Conservation (phyloP, 2,329 filamentous ascomycete species). For the Hawksworthiomyces lignivorus region DNA sequence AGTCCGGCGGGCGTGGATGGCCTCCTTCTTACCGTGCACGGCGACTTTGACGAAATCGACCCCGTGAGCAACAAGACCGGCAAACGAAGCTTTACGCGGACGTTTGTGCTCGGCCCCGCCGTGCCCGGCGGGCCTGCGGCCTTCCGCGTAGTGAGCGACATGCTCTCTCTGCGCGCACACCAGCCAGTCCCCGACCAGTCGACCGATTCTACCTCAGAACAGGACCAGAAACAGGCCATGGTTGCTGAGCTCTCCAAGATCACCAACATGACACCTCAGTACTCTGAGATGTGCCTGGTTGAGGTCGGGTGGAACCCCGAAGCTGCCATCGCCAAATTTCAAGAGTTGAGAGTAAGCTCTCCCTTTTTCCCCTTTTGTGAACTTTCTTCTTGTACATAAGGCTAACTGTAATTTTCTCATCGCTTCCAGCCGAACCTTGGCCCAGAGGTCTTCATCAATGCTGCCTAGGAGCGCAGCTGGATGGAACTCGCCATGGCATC, state of each 20-base stretch:
- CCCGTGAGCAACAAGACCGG: slow-evolving; percentile 45
- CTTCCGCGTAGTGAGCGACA: slow-evolving; percentile 72
- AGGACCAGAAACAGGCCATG: slow-evolving; percentile 56
- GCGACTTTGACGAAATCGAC: slow-evolving; percentile 73
- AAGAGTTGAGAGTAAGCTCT: slow-evolving; percentile 59
- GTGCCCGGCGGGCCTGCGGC: slow-evolving; percentile 48
- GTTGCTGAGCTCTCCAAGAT: slow-evolving; percentile 66
- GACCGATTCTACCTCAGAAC: slow-evolving; percentile 17
- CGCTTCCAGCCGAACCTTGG: slow-evolving; percentile 16
- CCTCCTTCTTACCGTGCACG: slow-evolving; percentile 70
- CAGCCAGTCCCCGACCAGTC: slow-evolving; percentile 38
- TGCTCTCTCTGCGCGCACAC: slow-evolving; percentile 65
- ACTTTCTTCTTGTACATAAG: slow-evolving; percentile 6
- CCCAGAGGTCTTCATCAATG: slow-evolving; percentile 13
- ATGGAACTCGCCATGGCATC: too few relatives aligned
- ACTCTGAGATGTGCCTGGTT: slow-evolving; percentile 71
- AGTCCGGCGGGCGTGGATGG: slow-evolving; percentile 64
- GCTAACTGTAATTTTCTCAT: slow-evolving; percentile 4
- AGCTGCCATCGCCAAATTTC: slow-evolving; percentile 66
- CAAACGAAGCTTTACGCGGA: slow-evolving; percentile 74
- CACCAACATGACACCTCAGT: slow-evolving; percentile 73
- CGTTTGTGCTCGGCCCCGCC: slow-evolving; percentile 71
- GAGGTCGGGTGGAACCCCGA: slow-evolving; percentile 76
- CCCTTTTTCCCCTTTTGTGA: slow-evolving; percentile 9
- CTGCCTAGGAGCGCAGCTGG: slow-evolving; percentile 2